Evolutionary conservation across 2,329 filamentous ascomycete genomes (phyloP), one percentile per base, ranked within the genome.

Genomic region (Neocucurbitaria cava): DNA sequence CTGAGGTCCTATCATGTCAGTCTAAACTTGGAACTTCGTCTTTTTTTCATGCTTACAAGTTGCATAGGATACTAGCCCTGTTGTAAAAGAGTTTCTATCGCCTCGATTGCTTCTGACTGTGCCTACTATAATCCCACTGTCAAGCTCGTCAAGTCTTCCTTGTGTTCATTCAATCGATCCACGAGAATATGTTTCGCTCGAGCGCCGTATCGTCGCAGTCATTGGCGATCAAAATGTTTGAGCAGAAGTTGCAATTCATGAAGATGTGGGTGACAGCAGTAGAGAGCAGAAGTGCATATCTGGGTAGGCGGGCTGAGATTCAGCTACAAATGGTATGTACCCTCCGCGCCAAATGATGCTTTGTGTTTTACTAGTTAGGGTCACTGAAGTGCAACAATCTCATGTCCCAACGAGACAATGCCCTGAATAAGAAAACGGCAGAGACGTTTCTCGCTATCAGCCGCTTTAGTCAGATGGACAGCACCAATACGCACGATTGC

Each of bases 401-500:
- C 44, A 48, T 54, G 50, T 45, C 44, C 23, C 50, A 54, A 20
- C 50, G 50, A 18, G 50, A 54, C 28, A 54, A 49, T 23, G 44
- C 36, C 7, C 30, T 48, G 3, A 54, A 48, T 31, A 43, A 52
- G 40, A 26, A 38, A n/a, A 24, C 38, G 10, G 15, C 47, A 10
- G 33, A 51, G 21, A n/a, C 42, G 44, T 47, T 24, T 24, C 56
- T 18, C 45, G 46, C n/a, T 44, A 48, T 46, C 33, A 59, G 30
- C 50, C 31, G 45, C 38, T 20, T 52, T 43, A 56, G 36, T 41
- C 33, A 52, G 40, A 24, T 8, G 21, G 56, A 59, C 30, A 59
- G 56, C 24, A 33, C 39, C 11, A 53, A 45, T 11, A 56, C 41
- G 41, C 30, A 52, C 52, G 7, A 50, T 59, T 20, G 48, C 56